These are phyloP conservation scores for Exsudoporus floridanus DNA, from an alignment of 1,284 basidiomycete species.

Conservation along the genomic window DNA sequence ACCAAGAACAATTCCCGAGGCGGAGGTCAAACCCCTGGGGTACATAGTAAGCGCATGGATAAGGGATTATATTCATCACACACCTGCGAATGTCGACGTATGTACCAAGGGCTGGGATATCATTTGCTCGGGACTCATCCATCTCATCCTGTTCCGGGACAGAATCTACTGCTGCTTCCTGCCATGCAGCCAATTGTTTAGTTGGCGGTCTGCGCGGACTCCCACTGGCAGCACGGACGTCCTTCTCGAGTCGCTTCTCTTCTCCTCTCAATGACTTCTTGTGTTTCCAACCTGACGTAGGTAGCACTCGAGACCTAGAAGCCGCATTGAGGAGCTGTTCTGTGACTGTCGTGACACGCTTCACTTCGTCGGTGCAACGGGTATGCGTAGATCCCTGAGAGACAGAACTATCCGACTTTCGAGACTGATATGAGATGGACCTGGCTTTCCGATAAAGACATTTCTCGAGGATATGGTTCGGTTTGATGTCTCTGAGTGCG, in stretches of 20 bases:
- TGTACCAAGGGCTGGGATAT: conserved; percentile 42
- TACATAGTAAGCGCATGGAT: conserved; percentile 12
- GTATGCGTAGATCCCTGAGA: not conserved
- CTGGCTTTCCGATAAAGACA: conserved; percentile 5
- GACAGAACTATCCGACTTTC: not conserved
- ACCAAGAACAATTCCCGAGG: conserved; percentile 51
- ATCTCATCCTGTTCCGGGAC: conserved; percentile 13
- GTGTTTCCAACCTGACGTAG: conserved; percentile 32
- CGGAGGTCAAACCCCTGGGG: conserved; percentile 43
- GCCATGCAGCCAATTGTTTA: conserved; percentile 24
- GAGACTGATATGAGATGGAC: not conserved
- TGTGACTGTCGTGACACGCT: conserved; percentile 26
- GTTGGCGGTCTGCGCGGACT: conserved; percentile 14
- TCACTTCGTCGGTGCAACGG: conserved; percentile 7
- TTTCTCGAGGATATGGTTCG: conserved; percentile 12
- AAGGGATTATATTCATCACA: conserved; percentile 19
- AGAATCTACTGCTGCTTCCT: conserved; percentile 13
- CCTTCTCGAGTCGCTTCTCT: conserved; percentile 31
- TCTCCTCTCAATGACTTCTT: conserved; percentile 32
- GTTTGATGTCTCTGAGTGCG: conserved; percentile 19
- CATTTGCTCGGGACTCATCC: conserved; percentile 15
- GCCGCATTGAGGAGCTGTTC: conserved; percentile 31
- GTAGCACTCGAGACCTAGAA: conserved; percentile 24
- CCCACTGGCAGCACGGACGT: conserved; percentile 12
- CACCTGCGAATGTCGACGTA: conserved; percentile 64